Conservation (phyloP, 2,329 filamentous ascomycete genomes). For the Graphilbum fragrans region DNA sequence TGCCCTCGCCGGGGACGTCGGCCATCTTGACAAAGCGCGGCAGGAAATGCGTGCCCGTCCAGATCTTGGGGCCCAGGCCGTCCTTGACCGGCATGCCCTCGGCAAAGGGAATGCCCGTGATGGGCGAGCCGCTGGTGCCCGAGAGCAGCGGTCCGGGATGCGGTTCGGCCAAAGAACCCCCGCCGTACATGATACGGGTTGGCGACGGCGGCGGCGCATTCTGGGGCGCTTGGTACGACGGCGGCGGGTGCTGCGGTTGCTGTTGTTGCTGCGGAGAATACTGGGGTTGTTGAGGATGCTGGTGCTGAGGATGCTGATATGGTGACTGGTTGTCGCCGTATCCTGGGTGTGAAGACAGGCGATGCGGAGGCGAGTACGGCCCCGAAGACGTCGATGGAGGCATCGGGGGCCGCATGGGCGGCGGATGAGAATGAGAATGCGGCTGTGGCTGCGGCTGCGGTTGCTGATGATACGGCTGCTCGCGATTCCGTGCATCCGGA, state of each 20-base stretch:
- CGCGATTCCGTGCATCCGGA: background rate
- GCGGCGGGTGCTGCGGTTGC: background rate
- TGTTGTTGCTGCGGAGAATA: background rate
- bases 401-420: background rate
- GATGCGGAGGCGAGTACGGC: background rate
- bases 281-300: background rate
- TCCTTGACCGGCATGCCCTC: constrained; percentile 42
- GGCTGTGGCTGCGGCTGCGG: background rate
- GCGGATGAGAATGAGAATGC: background rate
- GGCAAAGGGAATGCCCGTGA: constrained; percentile 18
- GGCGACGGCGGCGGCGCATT: background rate
- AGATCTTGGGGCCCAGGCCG: constrained; percentile 54
- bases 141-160: background rate
- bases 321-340: background rate
- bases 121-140: background rate
- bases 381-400: too few species aligned
- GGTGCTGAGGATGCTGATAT: background rate
- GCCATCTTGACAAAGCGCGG: constrained; percentile 52
- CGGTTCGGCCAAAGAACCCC: background rate
- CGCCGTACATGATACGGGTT: background rate
- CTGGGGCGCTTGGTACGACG: background rate
- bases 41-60: constrained; percentile 55
- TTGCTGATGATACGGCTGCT: background rate
- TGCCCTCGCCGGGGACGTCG: constrained; percentile 63
- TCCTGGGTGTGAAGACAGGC: background rate